Evolutionary conservation across 1,284 basidiomycete species (phyloP).

Genomic region (Neonothopanus nambi): DNA sequence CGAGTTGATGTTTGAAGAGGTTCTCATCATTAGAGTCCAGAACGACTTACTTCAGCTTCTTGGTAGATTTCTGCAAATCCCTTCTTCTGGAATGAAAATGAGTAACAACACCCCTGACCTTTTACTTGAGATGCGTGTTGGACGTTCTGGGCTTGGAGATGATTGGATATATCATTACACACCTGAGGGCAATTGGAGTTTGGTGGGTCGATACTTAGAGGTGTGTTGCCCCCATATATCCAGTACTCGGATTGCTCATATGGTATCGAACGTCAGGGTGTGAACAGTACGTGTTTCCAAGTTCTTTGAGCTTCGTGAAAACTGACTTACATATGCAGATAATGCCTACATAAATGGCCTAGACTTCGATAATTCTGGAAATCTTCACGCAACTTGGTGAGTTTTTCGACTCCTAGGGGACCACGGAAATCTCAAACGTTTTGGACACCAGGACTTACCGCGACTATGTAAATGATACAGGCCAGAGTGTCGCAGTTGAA

Average conservation of each 20-base stretch:
- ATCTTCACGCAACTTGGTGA: conserved; percentile 39
- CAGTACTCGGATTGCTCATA: background rate
- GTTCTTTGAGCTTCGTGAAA: background rate
- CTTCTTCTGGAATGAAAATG: background rate
- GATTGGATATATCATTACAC: conserved; percentile 44
- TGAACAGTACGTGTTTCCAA: conserved; percentile 17
- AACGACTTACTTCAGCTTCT: background rate
- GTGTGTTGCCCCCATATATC: conserved; percentile 18
- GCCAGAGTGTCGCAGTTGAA: conserved; percentile 39
- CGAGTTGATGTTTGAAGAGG: conserved; percentile 32
- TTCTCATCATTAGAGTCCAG: background rate
- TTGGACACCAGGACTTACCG: conserved; percentile 38
- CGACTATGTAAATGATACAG: conserved; percentile 44
- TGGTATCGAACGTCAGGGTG: conserved; percentile 10
- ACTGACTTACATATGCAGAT: conserved; percentile 26
- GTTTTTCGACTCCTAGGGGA: background rate
- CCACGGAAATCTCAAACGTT: background rate
- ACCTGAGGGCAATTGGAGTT: conserved; percentile 33
- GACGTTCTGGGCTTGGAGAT: conserved; percentile 42
- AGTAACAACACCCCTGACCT: conserved; percentile 25
- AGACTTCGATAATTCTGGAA: conserved; percentile 36
- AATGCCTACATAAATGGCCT: conserved; percentile 48
- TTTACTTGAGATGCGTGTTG: conserved; percentile 41
- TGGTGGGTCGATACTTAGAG: conserved; percentile 39
- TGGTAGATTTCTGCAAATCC: conserved; percentile 7